Conservation (phyloP, 805 yeast species). For the Pichia kluyveri region DNA sequence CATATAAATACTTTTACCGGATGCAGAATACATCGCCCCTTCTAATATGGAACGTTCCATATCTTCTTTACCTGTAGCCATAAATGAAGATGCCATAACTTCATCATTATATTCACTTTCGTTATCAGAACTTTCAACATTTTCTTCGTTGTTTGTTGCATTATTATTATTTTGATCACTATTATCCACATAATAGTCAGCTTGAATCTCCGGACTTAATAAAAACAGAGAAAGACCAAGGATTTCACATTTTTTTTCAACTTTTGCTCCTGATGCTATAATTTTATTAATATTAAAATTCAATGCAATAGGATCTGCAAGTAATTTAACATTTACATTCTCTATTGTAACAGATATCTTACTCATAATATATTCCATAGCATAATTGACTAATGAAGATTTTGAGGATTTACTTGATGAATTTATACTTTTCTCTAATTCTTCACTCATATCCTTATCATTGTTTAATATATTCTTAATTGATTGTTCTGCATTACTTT, state of each 20-base stretch:
- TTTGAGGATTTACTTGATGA: slow-evolving; percentile 12
- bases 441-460: slow-evolving; percentile 1
- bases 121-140: slow-evolving; percentile 13
- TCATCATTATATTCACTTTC: slow-evolving; percentile 29
- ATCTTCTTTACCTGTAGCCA: slow-evolving; percentile 22
- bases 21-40: slow-evolving; percentile 59
- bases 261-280: slow-evolving; percentile 33
- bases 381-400: slow-evolving; percentile 29
- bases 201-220: slow-evolving; percentile 31
- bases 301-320: slow-evolving; percentile 35
- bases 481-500: not conserved
- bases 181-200: slow-evolving; percentile 2
- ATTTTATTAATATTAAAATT: slow-evolving; percentile 27
- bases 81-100: slow-evolving; percentile 28
- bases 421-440: slow-evolving; percentile 1
- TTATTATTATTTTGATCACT: not conserved
- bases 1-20: slow-evolving; percentile 62
- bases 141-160: not conserved
- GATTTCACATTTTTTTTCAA: slow-evolving; percentile 33
- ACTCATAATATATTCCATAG: slow-evolving; percentile 60
- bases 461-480: not conserved
- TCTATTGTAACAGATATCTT: slow-evolving; percentile 44
- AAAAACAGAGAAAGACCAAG: slow-evolving; percentile 33
- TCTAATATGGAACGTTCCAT: slow-evolving; percentile 32
- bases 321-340: slow-evolving; percentile 38